Conservation (phyloP, 305 asterid genomes). For the Euphrasia arctica region DNA sequence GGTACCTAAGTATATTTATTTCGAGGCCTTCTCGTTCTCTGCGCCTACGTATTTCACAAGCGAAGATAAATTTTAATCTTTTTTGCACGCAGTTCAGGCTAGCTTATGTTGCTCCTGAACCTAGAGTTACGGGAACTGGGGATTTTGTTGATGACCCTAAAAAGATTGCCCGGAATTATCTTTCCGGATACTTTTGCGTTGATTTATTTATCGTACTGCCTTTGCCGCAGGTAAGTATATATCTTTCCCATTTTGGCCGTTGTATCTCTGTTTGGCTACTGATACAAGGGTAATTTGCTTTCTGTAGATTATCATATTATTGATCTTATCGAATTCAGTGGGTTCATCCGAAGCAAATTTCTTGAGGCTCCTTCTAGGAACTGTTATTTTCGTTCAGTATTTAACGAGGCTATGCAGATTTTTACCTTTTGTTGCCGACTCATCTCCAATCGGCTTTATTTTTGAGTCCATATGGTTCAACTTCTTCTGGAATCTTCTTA, state of each 20-base stretch:
- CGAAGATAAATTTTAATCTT: too few species aligned
- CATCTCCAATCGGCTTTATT: conserved; percentile 71
- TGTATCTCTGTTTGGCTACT: not conserved
- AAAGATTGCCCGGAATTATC: conserved; percentile 64
- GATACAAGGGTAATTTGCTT: conserved; percentile 12
- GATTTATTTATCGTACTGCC: conserved; percentile 70
- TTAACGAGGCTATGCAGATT: conserved; percentile 72
- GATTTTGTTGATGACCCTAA: conserved; percentile 75
- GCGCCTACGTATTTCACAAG: too few species aligned
- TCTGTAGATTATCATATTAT: conserved; percentile 61
- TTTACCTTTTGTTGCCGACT: conserved; percentile 70
- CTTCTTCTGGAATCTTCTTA: conserved; percentile 69
- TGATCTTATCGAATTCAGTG: conserved; percentile 46
- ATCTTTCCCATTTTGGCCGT: conserved; percentile 9
- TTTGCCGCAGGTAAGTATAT: conserved; percentile 63
- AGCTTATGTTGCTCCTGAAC: conserved; percentile 83
- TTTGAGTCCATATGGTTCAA: conserved; percentile 89
- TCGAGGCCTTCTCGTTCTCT: not conserved
- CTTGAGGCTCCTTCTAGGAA: conserved; percentile 61
- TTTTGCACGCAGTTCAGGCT: conserved; percentile 56
- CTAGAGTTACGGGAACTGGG: conserved; percentile 80
- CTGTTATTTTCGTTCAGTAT: conserved; percentile 66
- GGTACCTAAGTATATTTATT: conserved; percentile 32
- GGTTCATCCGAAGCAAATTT: conserved; percentile 51
- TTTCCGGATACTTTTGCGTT: conserved; percentile 49